These are phyloP conservation scores for Acidomyces sp. DNA, from an alignment of 495 filamentous ascomycete genomes.

Conservation along the genomic window DNA sequence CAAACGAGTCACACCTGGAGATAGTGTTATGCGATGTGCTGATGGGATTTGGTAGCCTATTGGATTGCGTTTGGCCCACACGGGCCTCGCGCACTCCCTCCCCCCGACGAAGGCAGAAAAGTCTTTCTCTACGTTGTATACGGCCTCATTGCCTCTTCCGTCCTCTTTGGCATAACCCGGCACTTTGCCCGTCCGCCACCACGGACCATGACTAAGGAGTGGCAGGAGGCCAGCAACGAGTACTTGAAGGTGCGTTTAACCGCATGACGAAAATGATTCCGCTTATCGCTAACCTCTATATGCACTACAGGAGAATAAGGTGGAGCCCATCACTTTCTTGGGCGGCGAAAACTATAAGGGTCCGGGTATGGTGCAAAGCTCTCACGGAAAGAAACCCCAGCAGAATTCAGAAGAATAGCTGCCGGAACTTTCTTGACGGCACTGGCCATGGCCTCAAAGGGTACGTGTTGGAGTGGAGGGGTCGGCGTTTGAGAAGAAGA, in stretches of 20 bases:
- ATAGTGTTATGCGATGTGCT: no score
- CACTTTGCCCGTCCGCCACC: slow-evolving; percentile 50
- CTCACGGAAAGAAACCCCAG: slow-evolving; percentile 1
- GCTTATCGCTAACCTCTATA: not conserved
- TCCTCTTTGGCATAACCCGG: slow-evolving; percentile 25
- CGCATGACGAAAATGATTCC: not conserved
- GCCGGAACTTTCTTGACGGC: no score
- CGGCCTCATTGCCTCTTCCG: slow-evolving; percentile 31
- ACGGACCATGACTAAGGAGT: slow-evolving; percentile 87
- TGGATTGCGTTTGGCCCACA: slow-evolving; percentile 96
- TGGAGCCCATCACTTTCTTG: slow-evolving; percentile 82
- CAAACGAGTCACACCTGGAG: no score
- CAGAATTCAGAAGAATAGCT: no score
- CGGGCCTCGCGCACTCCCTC: slow-evolving; percentile 68
- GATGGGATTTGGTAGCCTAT: slow-evolving; percentile 53
- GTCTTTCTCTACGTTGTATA: slow-evolving; percentile 56
- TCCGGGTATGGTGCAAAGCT: slow-evolving; percentile 70
- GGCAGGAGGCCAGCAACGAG: slow-evolving; percentile 82
- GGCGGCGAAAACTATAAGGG: slow-evolving; percentile 68
- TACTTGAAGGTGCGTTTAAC: slow-evolving; percentile 59
- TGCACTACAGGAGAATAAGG: slow-evolving; percentile 54
- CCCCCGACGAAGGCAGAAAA: slow-evolving; percentile 68
- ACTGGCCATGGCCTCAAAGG: no score
- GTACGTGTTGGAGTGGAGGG: no score
- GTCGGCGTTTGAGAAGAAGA: no score